Conservation (phyloP, 345 rosid genomes). For the Bruguiera gymnorhiza region DNA sequence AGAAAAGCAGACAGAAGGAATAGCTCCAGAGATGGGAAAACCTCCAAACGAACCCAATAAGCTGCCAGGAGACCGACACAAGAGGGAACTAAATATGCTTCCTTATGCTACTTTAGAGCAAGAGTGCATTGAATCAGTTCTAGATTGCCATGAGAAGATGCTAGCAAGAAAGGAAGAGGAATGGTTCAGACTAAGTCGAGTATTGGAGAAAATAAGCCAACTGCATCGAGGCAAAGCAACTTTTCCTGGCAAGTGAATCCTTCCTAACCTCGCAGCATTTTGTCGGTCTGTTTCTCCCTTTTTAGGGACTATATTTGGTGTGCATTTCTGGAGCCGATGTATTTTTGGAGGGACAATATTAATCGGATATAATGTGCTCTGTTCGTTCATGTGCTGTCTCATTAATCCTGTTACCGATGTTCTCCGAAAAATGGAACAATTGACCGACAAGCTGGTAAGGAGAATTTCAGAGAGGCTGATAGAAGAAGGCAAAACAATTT, state of each 20-base stretch:
- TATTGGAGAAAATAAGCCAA: constrained; percentile 20
- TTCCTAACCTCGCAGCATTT: neutral
- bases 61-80: neutral
- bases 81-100: constrained; percentile 6
- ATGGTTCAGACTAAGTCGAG: constrained; percentile 15
- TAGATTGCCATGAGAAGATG: constrained; percentile 17
- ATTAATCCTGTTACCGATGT: too few species aligned
- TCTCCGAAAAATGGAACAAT: too few species aligned
- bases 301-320: neutral
- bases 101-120: constrained; percentile 8
- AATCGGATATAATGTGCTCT: neutral
- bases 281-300: neutral
- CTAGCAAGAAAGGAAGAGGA: constrained; percentile 28
- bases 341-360: neutral
- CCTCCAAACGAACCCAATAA: neutral
- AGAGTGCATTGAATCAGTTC: constrained; percentile 13
- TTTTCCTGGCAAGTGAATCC: neutral
- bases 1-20: constrained; percentile 2
- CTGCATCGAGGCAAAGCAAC: constrained; percentile 5
- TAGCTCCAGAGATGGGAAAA: neutral
- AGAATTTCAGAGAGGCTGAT: too few species aligned
- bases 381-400: too few species aligned
- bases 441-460: too few species aligned
- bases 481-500: too few species aligned
- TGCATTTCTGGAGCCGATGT: neutral